Evolutionary conservation across 2,329 filamentous ascomycete species (phyloP), one percentile per base, ranked within the genome.

Genomic region (Clonostachys rhizophaga): DNA sequence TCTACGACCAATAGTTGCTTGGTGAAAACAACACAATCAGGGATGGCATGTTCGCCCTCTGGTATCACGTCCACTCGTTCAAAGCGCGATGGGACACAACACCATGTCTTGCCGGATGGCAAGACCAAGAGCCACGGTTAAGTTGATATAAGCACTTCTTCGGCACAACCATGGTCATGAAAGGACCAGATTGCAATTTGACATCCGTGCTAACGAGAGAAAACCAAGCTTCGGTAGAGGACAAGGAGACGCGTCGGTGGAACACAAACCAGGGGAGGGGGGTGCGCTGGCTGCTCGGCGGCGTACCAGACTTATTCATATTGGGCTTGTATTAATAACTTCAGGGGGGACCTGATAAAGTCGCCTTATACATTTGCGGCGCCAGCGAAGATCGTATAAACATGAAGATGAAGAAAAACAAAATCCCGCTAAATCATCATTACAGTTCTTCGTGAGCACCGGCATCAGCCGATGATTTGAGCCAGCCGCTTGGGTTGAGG

Each of bases 101-200:
- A 16, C 12, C 33, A 42, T 36, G 34, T 16, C 39, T 40, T 49
- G 47, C 40, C 44, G 10, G 14, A 10, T 18, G 30, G 20, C 35
- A 20, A 58, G 54, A 55, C 61, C 47, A 55, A 55, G 52, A 61
- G 58, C 57, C 57, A 59, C 54, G 51, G 47, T 36, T 30, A 35
- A 34, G 33, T 34, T 44, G n/a, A 79, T 94, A 77, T 95, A 81
- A 94, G 91, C 91, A 96, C 90, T 90, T 95, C 90, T 95, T 91
- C 89, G 91, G 91, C 91, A 90, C 91, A 94, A 91, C 83, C 80
- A 77, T 83, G 91, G 89, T 86, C 89, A 96, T 84, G 71, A 67
- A 66, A 68, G 68, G 84, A 84, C 85, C 81, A 81, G 76, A 87
- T 92, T 94, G 91, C 84, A 96, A 96, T 96, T 96, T 96, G 91